phyloP scores from a whole-genome alignment of 202 grass and related monocot genomes.

The Dendrocalamus latiflorus region DNA sequence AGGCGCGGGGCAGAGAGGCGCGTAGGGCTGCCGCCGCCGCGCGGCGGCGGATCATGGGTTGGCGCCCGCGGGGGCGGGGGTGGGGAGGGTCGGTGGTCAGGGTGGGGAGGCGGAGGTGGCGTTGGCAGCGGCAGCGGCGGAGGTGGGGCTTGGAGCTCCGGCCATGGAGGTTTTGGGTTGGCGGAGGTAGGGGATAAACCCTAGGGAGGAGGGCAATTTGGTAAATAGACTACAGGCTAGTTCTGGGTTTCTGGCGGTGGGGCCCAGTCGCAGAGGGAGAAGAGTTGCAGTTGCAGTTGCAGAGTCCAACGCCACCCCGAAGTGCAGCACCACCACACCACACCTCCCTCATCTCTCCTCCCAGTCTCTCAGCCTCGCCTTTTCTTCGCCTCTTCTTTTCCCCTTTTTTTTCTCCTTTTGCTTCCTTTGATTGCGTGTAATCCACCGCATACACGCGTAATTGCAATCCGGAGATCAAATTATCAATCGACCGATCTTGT shows the following conservation, averaged over 20 bases:
- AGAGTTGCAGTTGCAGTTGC: background rate
- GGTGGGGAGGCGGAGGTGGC: background rate
- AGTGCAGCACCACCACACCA: background rate
- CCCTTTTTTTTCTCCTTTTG: background rate
- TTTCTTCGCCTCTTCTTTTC: background rate
- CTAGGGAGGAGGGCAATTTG: slow-evolving; percentile 13
- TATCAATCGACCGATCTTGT: background rate
- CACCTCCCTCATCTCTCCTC: slow-evolving; percentile 20
- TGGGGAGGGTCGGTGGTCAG: background rate
- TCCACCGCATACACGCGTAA: background rate
- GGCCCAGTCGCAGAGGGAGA: background rate
- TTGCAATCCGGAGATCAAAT: background rate
- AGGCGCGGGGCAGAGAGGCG: slow-evolving; percentile 17
- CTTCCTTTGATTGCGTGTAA: background rate
- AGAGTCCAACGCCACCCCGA: background rate
- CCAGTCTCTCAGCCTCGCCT: background rate
- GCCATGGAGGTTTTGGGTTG: slow-evolving; percentile 51
- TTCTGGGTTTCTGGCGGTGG: background rate
- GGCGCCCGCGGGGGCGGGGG: background rate
- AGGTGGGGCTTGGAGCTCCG: slow-evolving; percentile 17
- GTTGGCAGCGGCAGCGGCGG: background rate
- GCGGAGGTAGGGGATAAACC: slow-evolving; percentile 32
- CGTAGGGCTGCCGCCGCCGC: slow-evolving; percentile 35
- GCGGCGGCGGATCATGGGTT: slow-evolving; percentile 49
- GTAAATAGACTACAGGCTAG: background rate